phyloP scores from a whole-genome alignment of 1,139 yeast genomes.

The Nematodospora anomalae region DNA sequence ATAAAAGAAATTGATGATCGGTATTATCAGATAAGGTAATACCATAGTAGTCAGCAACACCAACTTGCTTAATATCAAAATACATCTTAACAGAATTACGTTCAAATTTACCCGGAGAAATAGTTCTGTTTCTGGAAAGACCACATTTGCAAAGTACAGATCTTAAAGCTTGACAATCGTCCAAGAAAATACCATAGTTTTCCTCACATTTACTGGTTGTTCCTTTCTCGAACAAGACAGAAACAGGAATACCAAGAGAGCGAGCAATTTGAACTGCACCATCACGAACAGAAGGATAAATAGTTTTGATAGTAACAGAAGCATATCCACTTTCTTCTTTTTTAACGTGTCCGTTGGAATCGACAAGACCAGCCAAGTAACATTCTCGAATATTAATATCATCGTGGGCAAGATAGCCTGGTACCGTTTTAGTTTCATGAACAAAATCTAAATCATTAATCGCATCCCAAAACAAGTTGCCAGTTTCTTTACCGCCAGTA shows the following conservation, averaged over 20 bases:
- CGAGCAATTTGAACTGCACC: slow-evolving; percentile 36
- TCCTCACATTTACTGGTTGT: slow-evolving; percentile 5
- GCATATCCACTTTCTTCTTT: slow-evolving; percentile 11
- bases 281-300: slow-evolving; percentile 25
- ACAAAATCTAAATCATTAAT: slow-evolving; percentile 4
- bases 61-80: slow-evolving; percentile 25
- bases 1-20: slow-evolving; percentile 40
- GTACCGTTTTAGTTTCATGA: slow-evolving; percentile 15
- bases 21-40: slow-evolving; percentile 35
- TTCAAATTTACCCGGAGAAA: slow-evolving; percentile 13
- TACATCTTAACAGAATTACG: slow-evolving; percentile 17
- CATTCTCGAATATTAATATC: slow-evolving; percentile 34
- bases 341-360: slow-evolving; percentile 32
- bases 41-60: slow-evolving; percentile 38
- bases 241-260: slow-evolving; percentile 35
- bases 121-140: slow-evolving; percentile 14
- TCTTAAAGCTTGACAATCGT: slow-evolving; percentile 18
- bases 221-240: slow-evolving; percentile 17
- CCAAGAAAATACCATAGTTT: slow-evolving; percentile 15
- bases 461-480: slow-evolving; percentile 10
- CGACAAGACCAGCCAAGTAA: slow-evolving; percentile 42
- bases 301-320: slow-evolving; percentile 25
- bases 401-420: slow-evolving; percentile 18
- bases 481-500: too few relatives aligned
- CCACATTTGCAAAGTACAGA: slow-evolving; percentile 24